Evolutionary conservation across 2,329 filamentous ascomycete species (phyloP).

Genomic region (Penicillium sp.): DNA sequence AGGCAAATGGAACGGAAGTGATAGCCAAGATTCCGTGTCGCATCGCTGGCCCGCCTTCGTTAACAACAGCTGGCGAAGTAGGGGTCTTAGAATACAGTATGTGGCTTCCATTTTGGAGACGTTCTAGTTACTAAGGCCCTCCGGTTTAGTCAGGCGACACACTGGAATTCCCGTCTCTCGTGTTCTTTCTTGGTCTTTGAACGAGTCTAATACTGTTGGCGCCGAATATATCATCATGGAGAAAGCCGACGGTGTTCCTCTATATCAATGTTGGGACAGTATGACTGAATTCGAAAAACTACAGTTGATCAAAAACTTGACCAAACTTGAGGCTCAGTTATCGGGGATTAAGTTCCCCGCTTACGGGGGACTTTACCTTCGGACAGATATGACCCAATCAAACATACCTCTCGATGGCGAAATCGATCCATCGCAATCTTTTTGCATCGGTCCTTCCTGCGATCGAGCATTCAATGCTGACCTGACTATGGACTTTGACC

Average conservation of each 20-base stretch:
- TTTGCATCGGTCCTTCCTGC: constrained; percentile 21
- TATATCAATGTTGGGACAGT: constrained; percentile 30
- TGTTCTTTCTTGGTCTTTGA: constrained; percentile 25
- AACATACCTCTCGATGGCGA: constrained; percentile 4
- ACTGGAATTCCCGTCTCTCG: constrained; percentile 26
- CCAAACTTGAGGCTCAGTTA: constrained; percentile 23
- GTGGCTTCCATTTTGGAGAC: constrained; percentile 2
- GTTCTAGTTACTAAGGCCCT: not conserved
- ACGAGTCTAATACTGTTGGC: constrained; percentile 32
- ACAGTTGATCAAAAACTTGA: constrained; percentile 24
- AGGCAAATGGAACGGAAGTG: constrained; percentile 27
- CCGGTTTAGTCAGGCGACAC: constrained; percentile 20
- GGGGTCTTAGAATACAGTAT: constrained; percentile 28
- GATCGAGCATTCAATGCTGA: constrained; percentile 15
- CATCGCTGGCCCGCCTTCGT: constrained; percentile 27
- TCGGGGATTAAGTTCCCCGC: constrained; percentile 20
- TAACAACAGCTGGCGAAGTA: constrained; percentile 34
- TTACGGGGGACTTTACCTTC: constrained; percentile 27
- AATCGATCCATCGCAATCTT: constrained; percentile 14
- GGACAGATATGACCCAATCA: constrained; percentile 7
- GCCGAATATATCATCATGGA: constrained; percentile 45
- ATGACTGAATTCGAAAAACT: constrained; percentile 29
- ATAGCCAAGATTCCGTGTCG: constrained; percentile 35
- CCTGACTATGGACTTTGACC: constrained; percentile 1
- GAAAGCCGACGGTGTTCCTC: constrained; percentile 32